These are phyloP conservation scores for Halenospora varia DNA, from an alignment of 495 filamentous ascomycete species.

Conservation along the genomic window DNA sequence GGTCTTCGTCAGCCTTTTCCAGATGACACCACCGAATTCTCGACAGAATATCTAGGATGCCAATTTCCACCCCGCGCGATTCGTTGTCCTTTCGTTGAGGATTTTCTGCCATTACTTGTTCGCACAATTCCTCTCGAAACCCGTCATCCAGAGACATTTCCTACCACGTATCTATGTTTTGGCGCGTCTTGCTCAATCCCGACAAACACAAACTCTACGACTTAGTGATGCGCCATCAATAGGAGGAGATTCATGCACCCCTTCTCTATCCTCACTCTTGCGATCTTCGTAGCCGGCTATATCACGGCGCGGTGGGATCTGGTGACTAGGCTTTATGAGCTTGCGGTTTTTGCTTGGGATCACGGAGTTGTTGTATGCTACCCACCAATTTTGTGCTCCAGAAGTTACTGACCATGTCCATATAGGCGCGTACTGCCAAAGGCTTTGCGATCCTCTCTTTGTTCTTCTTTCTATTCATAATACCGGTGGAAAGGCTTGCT, in stretches of 20 bases:
- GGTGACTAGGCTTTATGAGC: slow-evolving; percentile 89
- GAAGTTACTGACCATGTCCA: slow-evolving; percentile 2
- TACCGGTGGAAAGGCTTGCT: slow-evolving; percentile 72
- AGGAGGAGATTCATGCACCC: slow-evolving; percentile 79
- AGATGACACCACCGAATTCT: no score
- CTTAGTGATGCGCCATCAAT: slow-evolving; percentile 20
- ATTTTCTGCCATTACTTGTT: no score
- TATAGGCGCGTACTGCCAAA: slow-evolving; percentile 55
- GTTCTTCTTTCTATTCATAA: slow-evolving; percentile 70
- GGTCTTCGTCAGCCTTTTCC: no score
- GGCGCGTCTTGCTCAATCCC: background rate
- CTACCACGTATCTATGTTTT: background rate
- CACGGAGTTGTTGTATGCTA: slow-evolving; percentile 90
- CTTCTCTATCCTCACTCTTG: slow-evolving; percentile 87
- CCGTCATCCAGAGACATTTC: no score
- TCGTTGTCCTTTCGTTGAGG: no score
- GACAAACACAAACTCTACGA: background rate
- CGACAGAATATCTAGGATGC: no score
- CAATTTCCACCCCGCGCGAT: no score
- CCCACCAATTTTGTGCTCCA: background rate
- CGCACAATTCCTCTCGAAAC: no score
- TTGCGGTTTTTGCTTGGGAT: slow-evolving; percentile 96
- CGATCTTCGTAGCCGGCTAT: slow-evolving; percentile 98
- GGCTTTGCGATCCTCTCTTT: slow-evolving; percentile 71
- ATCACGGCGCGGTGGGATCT: slow-evolving; percentile 98